These are phyloP conservation scores for Acanthamoeba castellanii DNA, from an alignment of 208 protist species.

Conservation along the genomic window DNA sequence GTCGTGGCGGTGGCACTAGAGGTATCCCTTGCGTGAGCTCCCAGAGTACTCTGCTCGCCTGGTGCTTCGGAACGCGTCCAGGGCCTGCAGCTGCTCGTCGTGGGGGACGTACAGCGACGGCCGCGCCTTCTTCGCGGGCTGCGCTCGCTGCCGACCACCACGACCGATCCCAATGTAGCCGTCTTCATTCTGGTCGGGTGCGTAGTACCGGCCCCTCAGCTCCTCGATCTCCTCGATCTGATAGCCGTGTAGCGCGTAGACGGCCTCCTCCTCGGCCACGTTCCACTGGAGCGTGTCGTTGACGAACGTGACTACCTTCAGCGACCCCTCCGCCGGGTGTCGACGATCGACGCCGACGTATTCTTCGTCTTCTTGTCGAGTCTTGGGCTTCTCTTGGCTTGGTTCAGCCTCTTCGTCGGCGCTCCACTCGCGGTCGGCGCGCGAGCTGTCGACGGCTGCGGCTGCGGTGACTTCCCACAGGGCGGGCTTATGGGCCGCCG, in stretches of 20 bases:
- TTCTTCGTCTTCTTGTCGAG: not conserved
- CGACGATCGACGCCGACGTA: not conserved
- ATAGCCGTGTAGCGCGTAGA: not conserved
- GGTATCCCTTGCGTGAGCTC: no score
- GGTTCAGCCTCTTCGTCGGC: not conserved
- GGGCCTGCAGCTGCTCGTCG: no score
- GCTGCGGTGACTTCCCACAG: not conserved
- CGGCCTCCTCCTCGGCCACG: not conserved
- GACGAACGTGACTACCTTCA: not conserved
- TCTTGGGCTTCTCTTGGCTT: not conserved
- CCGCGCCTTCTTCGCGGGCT: no score
- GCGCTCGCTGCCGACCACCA: no score
- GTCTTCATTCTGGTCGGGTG: not conserved
- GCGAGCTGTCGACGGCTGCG: no score
- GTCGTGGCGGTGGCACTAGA: not conserved
- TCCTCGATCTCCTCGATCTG: constrained; percentile 2
- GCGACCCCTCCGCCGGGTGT: not conserved
- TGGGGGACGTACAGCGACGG: no score
- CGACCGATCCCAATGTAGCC: no score
- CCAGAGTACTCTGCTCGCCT: no score
- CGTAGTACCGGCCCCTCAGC: not conserved
- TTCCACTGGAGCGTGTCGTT: constrained; percentile 44
- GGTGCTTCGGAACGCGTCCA: no score
- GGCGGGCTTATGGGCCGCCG: no score
- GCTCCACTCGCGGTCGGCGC: not conserved